A percentile compares a stretch with the other conserved stretches of the same genome.
Conservation (phyloP, 2,329 filamentous ascomycete genomes). For the Penicillium concentricum region DNA sequence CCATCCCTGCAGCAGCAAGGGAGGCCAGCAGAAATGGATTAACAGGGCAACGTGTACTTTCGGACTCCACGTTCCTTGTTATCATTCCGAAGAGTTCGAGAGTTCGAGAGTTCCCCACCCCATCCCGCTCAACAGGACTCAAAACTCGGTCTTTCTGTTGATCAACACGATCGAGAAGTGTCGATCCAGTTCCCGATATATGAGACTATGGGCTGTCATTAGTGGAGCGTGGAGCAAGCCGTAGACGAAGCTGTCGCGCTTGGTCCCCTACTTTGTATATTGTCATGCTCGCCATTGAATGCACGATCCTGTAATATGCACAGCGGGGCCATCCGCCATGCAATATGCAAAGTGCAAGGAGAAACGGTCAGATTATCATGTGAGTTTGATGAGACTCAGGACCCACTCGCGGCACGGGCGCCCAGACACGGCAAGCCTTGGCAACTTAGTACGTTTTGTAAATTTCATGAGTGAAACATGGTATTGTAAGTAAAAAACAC, state of each 20-base stretch:
- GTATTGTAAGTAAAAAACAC: conserved; percentile 4
- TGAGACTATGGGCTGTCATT: conserved; percentile 1
- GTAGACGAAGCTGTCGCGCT: not conserved
- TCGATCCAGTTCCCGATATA: conserved; percentile 23
- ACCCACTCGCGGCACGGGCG: not conserved
- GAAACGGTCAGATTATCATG: not conserved
- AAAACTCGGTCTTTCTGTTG: not conserved
- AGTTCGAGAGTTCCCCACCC: not conserved
- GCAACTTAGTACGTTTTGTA: too few species aligned
- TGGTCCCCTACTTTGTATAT: not conserved
- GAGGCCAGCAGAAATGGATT: not conserved
- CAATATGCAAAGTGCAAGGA: not conserved
- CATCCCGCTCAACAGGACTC: not conserved
- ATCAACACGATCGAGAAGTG: conserved; percentile 8
- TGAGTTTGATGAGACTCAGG: not conserved
- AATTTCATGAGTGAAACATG: not conserved
- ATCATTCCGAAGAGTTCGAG: not conserved
- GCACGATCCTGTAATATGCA: not conserved
- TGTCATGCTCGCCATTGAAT: not conserved
- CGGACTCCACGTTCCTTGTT: not conserved
- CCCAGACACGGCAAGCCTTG: not conserved
- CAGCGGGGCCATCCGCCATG: not conserved
- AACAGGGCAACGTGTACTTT: not conserved
- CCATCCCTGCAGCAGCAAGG: not conserved
- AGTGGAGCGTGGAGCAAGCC: not conserved